Conservation (phyloP, 805 yeast genomes). For the Yarrowia sp. region DNA sequence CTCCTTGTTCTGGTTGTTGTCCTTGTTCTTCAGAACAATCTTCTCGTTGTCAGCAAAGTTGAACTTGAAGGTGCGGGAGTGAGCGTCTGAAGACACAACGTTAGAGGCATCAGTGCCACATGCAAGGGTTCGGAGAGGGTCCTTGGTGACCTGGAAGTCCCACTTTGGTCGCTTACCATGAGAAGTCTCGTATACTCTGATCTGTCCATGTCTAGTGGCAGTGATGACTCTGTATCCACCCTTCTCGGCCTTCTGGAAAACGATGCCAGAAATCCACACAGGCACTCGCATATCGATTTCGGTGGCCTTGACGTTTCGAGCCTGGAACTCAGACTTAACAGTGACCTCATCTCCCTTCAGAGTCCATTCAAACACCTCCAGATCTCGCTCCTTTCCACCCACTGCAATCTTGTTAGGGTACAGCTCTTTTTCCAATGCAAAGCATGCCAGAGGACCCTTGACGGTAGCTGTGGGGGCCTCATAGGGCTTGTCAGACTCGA, state of each 20-base stretch:
- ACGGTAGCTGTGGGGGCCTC: slow-evolving; percentile 16
- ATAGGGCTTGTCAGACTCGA: slow-evolving; percentile 20
- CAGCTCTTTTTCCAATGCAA: slow-evolving; percentile 30
- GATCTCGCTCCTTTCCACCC: slow-evolving; percentile 87
- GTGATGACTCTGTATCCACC: slow-evolving; percentile 59
- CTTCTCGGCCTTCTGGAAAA: slow-evolving; percentile 48
- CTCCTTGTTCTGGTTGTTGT: slow-evolving; percentile 32
- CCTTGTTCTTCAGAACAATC: slow-evolving; percentile 9
- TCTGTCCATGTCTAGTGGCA: slow-evolving; percentile 76
- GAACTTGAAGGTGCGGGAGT: slow-evolving; percentile 65
- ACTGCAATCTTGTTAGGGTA: slow-evolving; percentile 60
- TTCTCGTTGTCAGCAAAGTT: slow-evolving; percentile 48
- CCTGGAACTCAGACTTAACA: slow-evolving; percentile 60
- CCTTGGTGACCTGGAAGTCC: slow-evolving; percentile 62
- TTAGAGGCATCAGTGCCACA: slow-evolving; percentile 53
- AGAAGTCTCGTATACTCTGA: slow-evolving; percentile 73
- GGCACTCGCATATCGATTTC: slow-evolving; percentile 81
- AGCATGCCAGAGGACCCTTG: slow-evolving; percentile 41
- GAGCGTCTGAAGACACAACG: slow-evolving; percentile 75
- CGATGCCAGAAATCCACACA: slow-evolving; percentile 72
- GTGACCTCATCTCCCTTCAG: slow-evolving; percentile 45
- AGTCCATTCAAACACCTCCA: slow-evolving; percentile 52
- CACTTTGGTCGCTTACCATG: slow-evolving; percentile 71
- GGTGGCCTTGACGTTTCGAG: slow-evolving; percentile 83
- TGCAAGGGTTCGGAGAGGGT: slow-evolving; percentile 57